Conservation (phyloP, 208 protist species). For the Leishmania major region DNA sequence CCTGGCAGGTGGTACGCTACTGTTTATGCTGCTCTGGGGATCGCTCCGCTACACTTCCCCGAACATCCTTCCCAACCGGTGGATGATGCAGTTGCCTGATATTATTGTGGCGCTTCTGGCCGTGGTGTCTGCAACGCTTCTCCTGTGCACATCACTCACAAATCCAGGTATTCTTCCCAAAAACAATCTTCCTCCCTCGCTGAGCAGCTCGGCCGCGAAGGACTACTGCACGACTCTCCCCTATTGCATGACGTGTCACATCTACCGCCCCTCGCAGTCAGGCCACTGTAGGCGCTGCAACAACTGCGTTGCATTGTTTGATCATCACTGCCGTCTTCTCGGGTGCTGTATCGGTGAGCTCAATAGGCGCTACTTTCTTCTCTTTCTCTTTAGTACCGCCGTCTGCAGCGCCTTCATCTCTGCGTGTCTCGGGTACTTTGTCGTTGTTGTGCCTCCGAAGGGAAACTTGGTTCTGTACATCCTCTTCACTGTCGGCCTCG, state of each 20-base stretch:
- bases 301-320: conserved; percentile 35
- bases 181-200: conserved; percentile 9
- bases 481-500: conserved; percentile 19
- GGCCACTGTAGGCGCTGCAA: conserved; percentile 35
- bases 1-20: conserved; percentile 11
- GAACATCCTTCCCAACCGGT: conserved; percentile 9
- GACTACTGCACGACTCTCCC: conserved; percentile 35
- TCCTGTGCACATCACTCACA: conserved; percentile 28
- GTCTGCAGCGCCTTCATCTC: conserved; percentile 17
- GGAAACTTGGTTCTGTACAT: conserved; percentile 22
- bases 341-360: conserved; percentile 39
- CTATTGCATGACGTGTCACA: conserved; percentile 31
- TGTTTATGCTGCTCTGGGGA: conserved; percentile 33
- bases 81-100: conserved; percentile 33
- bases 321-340: conserved; percentile 36
- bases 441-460: conserved; percentile 14
- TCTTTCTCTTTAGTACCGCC: conserved; percentile 20
- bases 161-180: conserved; percentile 36
- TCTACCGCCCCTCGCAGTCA: conserved; percentile 32
- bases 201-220: conserved; percentile 14
- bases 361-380: conserved; percentile 36
- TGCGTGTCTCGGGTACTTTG: conserved; percentile 23
- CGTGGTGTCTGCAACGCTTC: conserved; percentile 12
- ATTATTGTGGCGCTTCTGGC: conserved; percentile 17
- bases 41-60: conserved; percentile 34